phyloP scores from a whole-genome alignment of 306 rosid genomes.

The Cucurbita argyrosperma region DNA sequence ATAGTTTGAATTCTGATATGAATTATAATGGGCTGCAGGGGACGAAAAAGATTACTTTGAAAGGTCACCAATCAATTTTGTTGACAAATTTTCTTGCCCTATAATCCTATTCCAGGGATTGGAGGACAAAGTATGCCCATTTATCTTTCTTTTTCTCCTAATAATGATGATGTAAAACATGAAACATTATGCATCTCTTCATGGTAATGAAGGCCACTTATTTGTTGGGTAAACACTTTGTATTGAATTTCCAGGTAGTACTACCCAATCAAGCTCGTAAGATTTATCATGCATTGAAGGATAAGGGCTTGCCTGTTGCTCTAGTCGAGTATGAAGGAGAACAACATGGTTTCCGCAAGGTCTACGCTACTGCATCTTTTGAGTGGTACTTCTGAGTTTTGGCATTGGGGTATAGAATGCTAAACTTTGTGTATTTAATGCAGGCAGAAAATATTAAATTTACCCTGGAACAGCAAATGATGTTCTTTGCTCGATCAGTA shows the following conservation, averaged over 20 bases:
- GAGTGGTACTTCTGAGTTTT: neutral
- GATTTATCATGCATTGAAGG: conserved; percentile 68
- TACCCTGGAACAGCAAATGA: conserved; percentile 95
- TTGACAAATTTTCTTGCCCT: conserved; percentile 74
- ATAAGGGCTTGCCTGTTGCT: conserved; percentile 83
- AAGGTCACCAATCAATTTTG: conserved; percentile 73
- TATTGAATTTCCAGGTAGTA: conserved; percentile 46
- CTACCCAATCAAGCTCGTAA: conserved; percentile 71
- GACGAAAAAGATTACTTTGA: conserved; percentile 42
- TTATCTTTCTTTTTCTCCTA: neutral
- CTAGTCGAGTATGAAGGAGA: conserved; percentile 91
- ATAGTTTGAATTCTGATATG: neutral
- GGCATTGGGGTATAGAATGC: neutral
- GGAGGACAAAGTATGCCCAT: conserved; percentile 63
- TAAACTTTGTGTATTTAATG: conserved; percentile 4
- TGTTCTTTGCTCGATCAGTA: conserved; percentile 78
- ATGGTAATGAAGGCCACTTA: neutral
- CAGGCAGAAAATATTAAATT: conserved; percentile 94
- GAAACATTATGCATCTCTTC: neutral
- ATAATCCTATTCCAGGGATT: conserved; percentile 82
- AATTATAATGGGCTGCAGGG: conserved; percentile 38
- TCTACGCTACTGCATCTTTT: conserved; percentile 6
- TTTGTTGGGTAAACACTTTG: neutral
- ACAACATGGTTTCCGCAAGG: conserved; percentile 95
- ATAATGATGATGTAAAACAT: neutral